Evolutionary conservation across 805 yeast species (phyloP).

Genomic region (Scheffersomyces stipitis): DNA sequence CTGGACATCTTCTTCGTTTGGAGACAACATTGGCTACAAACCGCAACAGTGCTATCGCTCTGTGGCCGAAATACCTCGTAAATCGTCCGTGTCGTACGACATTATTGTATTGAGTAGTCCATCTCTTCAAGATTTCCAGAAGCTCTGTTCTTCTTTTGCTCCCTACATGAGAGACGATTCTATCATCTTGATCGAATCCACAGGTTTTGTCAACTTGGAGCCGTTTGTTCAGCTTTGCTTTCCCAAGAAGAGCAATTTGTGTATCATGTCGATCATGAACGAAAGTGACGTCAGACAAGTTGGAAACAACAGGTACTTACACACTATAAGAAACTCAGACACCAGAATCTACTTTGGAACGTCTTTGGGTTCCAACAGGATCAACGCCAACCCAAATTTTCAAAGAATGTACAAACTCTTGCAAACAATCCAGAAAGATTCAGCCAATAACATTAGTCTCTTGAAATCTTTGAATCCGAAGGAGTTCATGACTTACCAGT

Average conservation of each 20-base stretch:
- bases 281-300: slow-evolving; percentile 55
- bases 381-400: slow-evolving; percentile 16
- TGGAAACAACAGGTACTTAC: slow-evolving; percentile 24
- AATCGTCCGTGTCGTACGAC: slow-evolving; percentile 26
- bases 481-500: slow-evolving; percentile 71
- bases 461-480: slow-evolving; percentile 51
- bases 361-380: slow-evolving; percentile 11
- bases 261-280: slow-evolving; percentile 57
- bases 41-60: slow-evolving; percentile 16
- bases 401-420: slow-evolving; percentile 28
- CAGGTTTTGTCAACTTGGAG: slow-evolving; percentile 72
- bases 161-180: slow-evolving; percentile 38
- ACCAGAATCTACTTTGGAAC: slow-evolving; percentile 47
- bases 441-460: slow-evolving; percentile 40
- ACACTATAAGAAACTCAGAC: slow-evolving; percentile 38
- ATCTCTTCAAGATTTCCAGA: slow-evolving; percentile 41
- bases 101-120: slow-evolving; percentile 34
- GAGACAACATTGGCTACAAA: slow-evolving; percentile 10
- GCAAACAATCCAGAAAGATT: slow-evolving; percentile 34
- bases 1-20: slow-evolving; percentile 16
- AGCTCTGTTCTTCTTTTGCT: slow-evolving; percentile 20
- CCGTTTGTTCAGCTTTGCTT: slow-evolving; percentile 57
- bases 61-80: slow-evolving; percentile 10
- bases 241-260: slow-evolving; percentile 26
- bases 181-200: slow-evolving; percentile 61